These are phyloP conservation scores for Cephaloascus albidus DNA, from an alignment of 805 yeast genomes.

Conservation along the genomic window DNA sequence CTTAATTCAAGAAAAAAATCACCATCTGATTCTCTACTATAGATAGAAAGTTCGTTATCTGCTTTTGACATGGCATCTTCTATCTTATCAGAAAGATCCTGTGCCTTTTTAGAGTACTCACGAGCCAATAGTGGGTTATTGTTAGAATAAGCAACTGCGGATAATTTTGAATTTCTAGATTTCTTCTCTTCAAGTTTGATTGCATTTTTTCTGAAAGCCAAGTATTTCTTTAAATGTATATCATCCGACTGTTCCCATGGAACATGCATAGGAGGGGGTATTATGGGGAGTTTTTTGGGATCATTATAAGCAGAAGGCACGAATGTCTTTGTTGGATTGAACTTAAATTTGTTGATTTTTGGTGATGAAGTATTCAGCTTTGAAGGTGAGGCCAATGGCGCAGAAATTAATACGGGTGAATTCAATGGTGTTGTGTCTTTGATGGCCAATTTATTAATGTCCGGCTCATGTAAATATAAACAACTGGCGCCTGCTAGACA, in stretches of 20 bases:
- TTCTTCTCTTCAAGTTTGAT: slow-evolving; percentile 10
- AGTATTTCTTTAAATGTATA: slow-evolving; percentile 5
- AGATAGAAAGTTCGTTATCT: slow-evolving; percentile 9
- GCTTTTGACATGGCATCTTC: slow-evolving; percentile 11
- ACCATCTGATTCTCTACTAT: slow-evolving; percentile 4
- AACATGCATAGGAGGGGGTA: slow-evolving; percentile 5
- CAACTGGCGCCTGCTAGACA: slow-evolving; percentile 34
- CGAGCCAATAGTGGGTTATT: slow-evolving; percentile 14
- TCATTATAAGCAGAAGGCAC: background rate
- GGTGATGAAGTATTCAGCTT: background rate
- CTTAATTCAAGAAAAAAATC: slow-evolving; percentile 8
- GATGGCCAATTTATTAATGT: background rate
- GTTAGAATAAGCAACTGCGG: slow-evolving; percentile 13
- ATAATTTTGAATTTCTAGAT: slow-evolving; percentile 12
- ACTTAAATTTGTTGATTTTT: slow-evolving; percentile 2
- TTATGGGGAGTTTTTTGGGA: background rate
- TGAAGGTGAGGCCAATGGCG: background rate
- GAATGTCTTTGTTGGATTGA: background rate
- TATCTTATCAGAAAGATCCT: slow-evolving; percentile 7
- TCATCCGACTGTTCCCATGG: slow-evolving; percentile 12
- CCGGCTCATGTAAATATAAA: slow-evolving; percentile 23
- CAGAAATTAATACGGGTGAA: background rate
- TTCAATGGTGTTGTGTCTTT: background rate
- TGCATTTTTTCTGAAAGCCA: slow-evolving; percentile 7
- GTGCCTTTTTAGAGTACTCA: slow-evolving; percentile 13